Percentiles rank a stretch among this genome's conserved stretches.
Conservation (phyloP, 352 stramenopile species). For the Phytophthora crassamura region DNA sequence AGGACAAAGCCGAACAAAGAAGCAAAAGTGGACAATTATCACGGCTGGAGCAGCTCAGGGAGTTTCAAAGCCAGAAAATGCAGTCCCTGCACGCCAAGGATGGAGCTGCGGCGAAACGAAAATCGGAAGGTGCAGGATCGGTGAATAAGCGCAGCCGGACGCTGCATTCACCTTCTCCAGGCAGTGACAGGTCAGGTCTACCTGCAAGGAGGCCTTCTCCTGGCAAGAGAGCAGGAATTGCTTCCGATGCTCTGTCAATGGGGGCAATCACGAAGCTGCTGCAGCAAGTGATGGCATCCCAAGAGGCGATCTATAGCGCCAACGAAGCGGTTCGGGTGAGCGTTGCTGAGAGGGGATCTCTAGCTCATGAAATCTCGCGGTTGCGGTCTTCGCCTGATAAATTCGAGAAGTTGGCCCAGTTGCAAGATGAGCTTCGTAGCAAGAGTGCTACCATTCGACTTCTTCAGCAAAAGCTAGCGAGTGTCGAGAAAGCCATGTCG, state of each 20-base stretch:
- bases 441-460: slow-evolving; percentile 68
- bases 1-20: slow-evolving; percentile 47
- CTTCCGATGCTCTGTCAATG: slow-evolving; percentile 26
- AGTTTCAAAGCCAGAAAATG: slow-evolving; percentile 64
- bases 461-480: slow-evolving; percentile 68
- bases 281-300: slow-evolving; percentile 47
- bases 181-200: background rate
- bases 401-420: slow-evolving; percentile 29
- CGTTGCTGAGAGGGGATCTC: slow-evolving; percentile 56
- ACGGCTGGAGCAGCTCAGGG: slow-evolving; percentile 64
- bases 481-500: slow-evolving; percentile 55
- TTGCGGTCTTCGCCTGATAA: slow-evolving; percentile 28
- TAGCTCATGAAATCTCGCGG: slow-evolving; percentile 51
- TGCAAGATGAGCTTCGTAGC: slow-evolving; percentile 47
- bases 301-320: slow-evolving; percentile 53
- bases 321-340: slow-evolving; percentile 62
- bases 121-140: slow-evolving; percentile 53
- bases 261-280: slow-evolving; percentile 41
- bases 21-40: slow-evolving; percentile 62
- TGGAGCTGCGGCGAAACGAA: slow-evolving; percentile 60
- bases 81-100: slow-evolving; percentile 50
- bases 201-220: slow-evolving; percentile 1
- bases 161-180: slow-evolving; percentile 2
- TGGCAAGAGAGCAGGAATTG: background rate
- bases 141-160: slow-evolving; percentile 56